A percentile compares a stretch with the other conserved stretches of the same genome.
Evolutionary conservation across 1,284 basidiomycete genomes (phyloP).

Genomic region (Sporisorium iseilematis-ciliati): DNA sequence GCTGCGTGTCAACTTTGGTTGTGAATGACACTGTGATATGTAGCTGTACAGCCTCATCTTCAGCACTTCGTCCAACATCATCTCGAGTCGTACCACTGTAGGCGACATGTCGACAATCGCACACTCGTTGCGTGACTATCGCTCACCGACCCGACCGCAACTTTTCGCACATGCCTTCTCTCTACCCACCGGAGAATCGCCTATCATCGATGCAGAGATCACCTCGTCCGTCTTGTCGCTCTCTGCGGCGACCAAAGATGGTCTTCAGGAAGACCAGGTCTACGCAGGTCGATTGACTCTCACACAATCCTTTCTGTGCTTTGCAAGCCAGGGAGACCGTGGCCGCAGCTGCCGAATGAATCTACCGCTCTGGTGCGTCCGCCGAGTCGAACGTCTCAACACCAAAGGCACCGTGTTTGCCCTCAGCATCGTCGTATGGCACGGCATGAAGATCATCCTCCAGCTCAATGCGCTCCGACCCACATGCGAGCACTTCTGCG

Average conservation of each 20-base stretch:
- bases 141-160: conserved; percentile 62
- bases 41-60: neutral
- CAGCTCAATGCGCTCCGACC: conserved; percentile 96
- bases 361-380: conserved; percentile 89
- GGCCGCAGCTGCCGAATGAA: conserved; percentile 85
- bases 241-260: conserved; percentile 50
- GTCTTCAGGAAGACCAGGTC: conserved; percentile 63
- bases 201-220: conserved; percentile 62
- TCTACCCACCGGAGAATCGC: conserved; percentile 56
- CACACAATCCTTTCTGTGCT: conserved; percentile 89
- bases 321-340: conserved; percentile 89
- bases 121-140: conserved; percentile 68
- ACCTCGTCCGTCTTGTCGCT: conserved; percentile 66
- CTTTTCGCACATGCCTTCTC: conserved; percentile 64
- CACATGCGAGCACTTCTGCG: conserved; percentile 93
- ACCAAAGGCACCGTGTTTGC: conserved; percentile 82
- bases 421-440: conserved; percentile 92
- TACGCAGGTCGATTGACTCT: conserved; percentile 83
- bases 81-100: neutral
- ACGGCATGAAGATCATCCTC: conserved; percentile 92
- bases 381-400: conserved; percentile 87
- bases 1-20: conserved; percentile 4
- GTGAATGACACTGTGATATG: neutral
- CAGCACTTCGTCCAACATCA: neutral
- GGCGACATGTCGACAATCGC: conserved; percentile 67